Conservation (phyloP, 2,329 filamentous ascomycete genomes). For the Aspergillus amoenus region DNA sequence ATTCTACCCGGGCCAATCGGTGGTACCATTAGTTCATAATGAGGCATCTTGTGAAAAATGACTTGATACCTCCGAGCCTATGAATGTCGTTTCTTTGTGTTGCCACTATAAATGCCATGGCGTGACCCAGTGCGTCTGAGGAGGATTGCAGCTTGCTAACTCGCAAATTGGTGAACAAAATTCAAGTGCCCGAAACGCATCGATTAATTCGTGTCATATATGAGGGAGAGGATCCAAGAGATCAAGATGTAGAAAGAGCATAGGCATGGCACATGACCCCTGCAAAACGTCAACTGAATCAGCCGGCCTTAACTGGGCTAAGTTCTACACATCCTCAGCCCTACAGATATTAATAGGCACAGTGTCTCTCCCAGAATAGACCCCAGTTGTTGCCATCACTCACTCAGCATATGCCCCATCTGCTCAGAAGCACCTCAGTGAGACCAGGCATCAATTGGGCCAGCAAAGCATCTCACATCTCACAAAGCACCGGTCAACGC, state of each 20-base stretch:
- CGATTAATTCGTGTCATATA: not conserved
- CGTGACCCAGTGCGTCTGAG: no score
- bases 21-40: no score
- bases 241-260: not conserved
- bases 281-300: not conserved
- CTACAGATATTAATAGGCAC: conserved; percentile 2
- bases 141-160: no score
- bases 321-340: not conserved
- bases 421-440: not conserved
- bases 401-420: not conserved
- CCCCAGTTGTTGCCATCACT: not conserved
- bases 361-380: not conserved
- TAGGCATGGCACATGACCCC: not conserved
- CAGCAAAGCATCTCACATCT: not conserved
- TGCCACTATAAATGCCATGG: no score
- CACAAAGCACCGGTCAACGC: not conserved
- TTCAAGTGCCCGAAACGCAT: not conserved
- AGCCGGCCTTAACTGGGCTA: not conserved
- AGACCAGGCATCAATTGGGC: not conserved
- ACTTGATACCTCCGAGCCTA: no score
- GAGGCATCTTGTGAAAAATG: no score
- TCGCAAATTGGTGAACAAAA: no score
- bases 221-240: not conserved
- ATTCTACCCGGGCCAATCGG: no score
- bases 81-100: no score